Conservation (phyloP, 495 filamentous ascomycete species). For the Astrothelium subdiscretum region DNA sequence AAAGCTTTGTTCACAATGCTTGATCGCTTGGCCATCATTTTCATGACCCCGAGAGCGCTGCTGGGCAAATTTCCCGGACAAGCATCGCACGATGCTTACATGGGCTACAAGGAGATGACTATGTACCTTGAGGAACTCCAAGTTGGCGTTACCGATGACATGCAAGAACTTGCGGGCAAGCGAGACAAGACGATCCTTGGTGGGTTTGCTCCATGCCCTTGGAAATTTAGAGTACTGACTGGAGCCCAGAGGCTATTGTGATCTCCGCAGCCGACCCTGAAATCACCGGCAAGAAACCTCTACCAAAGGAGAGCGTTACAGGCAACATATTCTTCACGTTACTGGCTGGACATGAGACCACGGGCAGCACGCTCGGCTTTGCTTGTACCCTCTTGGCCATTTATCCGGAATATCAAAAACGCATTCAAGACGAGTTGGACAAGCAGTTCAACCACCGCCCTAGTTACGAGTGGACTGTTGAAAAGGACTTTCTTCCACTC, state of each 20-base stretch:
- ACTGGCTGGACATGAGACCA: constrained; percentile 7
- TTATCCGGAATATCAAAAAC: constrained; percentile 16
- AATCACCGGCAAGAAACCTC: neutral
- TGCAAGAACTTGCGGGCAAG: neutral
- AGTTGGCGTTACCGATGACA: neutral
- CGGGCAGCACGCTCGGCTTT: neutral
- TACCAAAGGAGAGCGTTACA: neutral
- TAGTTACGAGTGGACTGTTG: neutral
- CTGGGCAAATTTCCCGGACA: neutral
- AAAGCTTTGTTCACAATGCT: constrained; percentile 5
- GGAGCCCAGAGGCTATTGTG: constrained; percentile 1
- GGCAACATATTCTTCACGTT: constrained; percentile 7
- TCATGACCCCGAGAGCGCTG: constrained; percentile 1
- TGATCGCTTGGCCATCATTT: neutral
- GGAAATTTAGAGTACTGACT: neutral
- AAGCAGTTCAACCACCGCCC: constrained; percentile 6
- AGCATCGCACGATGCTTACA: constrained; percentile 3
- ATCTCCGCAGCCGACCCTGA: neutral
- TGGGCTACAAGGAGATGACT: neutral
- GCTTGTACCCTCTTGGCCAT: constrained; percentile 13
- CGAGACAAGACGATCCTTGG: constrained; percentile 5
- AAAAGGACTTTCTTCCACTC: neutral
- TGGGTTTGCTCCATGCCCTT: neutral
- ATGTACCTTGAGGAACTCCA: constrained; percentile 5
- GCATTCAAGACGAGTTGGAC: constrained; percentile 13